phyloP scores from a whole-genome alignment of 441 rosid genomes.

The Rhodomyrtus psidioides region DNA sequence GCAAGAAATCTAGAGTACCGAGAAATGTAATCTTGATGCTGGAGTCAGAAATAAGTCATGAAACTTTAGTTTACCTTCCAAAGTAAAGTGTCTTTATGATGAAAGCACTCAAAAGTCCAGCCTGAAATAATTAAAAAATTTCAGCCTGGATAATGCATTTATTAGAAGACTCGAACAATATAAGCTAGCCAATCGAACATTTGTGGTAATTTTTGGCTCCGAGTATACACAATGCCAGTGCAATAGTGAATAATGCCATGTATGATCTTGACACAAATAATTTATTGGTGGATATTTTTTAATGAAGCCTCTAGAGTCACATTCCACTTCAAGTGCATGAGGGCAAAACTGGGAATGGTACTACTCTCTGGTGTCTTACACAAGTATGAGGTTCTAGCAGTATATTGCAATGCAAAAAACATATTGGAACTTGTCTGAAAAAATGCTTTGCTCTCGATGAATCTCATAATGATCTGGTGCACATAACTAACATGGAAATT shows the following conservation, averaged over 20 bases:
- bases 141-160: background rate
- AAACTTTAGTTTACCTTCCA: conserved; percentile 38
- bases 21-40: background rate
- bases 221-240: background rate
- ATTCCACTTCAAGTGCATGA: background rate
- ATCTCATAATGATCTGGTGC: background rate
- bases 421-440: background rate
- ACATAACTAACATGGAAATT: background rate
- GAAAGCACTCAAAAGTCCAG: conserved; percentile 55
- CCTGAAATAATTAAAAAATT: conserved; percentile 27
- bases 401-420: background rate
- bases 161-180: background rate
- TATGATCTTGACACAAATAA: background rate
- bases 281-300: background rate
- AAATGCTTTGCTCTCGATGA: background rate
- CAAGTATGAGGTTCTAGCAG: background rate
- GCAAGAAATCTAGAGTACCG: background rate
- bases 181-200: background rate
- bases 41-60: background rate
- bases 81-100: conserved; percentile 69
- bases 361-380: background rate
- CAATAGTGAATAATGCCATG: background rate
- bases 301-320: background rate
- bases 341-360: background rate
- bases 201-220: background rate